phyloP scores from a whole-genome alignment of 495 filamentous ascomycete genomes.

The Aspergillus panamensis region DNA sequence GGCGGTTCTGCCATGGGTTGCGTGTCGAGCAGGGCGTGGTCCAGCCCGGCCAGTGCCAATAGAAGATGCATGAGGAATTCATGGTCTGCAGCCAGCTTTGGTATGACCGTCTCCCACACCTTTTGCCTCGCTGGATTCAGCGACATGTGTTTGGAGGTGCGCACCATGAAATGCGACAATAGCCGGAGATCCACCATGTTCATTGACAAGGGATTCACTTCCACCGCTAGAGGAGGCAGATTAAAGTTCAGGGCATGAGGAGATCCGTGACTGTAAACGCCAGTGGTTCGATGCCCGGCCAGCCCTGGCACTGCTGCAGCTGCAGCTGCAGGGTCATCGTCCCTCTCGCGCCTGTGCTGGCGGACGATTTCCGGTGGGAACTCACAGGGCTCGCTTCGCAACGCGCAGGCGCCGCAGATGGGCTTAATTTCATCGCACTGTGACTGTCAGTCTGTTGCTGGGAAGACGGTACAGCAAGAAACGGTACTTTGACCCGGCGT shows the following conservation, averaged over 20 bases:
- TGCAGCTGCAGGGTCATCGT: too few species aligned
- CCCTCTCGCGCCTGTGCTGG: too few species aligned
- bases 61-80: conserved; percentile 9
- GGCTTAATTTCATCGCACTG: conserved; percentile 10
- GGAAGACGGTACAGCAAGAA: not conserved
- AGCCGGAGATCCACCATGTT: not conserved
- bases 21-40: too few species aligned
- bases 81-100: not conserved
- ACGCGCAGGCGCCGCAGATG: conserved; percentile 5
- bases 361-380: too few species aligned
- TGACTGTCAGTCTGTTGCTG: not conserved
- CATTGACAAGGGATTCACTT: not conserved
- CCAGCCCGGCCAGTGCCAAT: not conserved
- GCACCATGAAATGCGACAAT: not conserved
- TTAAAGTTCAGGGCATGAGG: too few species aligned
- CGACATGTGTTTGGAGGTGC: not conserved
- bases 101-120: not conserved
- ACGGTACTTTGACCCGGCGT: conserved; percentile 4
- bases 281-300: too few species aligned
- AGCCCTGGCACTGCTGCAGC: too few species aligned
- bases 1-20: too few species aligned
- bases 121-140: not conserved
- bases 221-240: too few species aligned
- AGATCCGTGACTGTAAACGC: too few species aligned
- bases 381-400: not conserved